Percentiles rank a stretch among this genome's conserved stretches.
These are phyloP conservation scores for Parasarocladium wereldwijsianum DNA, from an alignment of 2,329 filamentous ascomycete genomes.

Conservation along the genomic window DNA sequence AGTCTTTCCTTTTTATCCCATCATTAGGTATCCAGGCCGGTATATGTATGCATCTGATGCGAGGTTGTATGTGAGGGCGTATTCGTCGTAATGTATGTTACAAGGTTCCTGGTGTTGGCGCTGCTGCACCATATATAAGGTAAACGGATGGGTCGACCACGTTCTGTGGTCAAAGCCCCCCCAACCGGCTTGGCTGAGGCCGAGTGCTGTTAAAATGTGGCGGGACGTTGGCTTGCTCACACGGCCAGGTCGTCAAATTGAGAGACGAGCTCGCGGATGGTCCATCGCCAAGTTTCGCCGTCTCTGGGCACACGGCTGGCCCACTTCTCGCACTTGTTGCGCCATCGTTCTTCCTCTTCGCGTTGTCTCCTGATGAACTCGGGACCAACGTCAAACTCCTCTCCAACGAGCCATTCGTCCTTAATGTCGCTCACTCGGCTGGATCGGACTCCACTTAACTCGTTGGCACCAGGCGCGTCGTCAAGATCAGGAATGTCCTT, in stretches of 20 bases:
- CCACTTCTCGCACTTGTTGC: constrained; percentile 78
- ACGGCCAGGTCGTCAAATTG: constrained; percentile 24
- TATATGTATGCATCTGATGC: too few species aligned
- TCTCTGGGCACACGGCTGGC: constrained; percentile 43
- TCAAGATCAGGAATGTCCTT: constrained; percentile 88
- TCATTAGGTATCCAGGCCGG: too few species aligned
- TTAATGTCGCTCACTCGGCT: constrained; percentile 45
- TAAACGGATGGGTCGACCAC: too few species aligned
- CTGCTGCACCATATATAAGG: too few species aligned
- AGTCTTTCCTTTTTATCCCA: too few species aligned
- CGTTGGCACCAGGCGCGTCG: constrained; percentile 42
- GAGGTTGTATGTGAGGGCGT: too few species aligned
- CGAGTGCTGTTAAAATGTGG: too few species aligned
- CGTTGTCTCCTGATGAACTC: constrained; percentile 82
- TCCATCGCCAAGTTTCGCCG: constrained; percentile 62
- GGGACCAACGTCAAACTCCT: constrained; percentile 95
- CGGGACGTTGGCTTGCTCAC: too few species aligned
- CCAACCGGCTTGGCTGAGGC: too few species aligned
- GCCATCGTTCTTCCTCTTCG: constrained; percentile 86
- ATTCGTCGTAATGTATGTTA: too few species aligned
- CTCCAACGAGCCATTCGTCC: constrained; percentile 75
- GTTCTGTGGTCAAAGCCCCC: too few species aligned
- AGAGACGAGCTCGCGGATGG: constrained; percentile 45
- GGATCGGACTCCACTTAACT: constrained; percentile 24
- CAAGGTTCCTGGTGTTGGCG: too few species aligned